Evolutionary conservation across 2,329 filamentous ascomycete species (phyloP).

Genomic region (Grosmannia huntii): DNA sequence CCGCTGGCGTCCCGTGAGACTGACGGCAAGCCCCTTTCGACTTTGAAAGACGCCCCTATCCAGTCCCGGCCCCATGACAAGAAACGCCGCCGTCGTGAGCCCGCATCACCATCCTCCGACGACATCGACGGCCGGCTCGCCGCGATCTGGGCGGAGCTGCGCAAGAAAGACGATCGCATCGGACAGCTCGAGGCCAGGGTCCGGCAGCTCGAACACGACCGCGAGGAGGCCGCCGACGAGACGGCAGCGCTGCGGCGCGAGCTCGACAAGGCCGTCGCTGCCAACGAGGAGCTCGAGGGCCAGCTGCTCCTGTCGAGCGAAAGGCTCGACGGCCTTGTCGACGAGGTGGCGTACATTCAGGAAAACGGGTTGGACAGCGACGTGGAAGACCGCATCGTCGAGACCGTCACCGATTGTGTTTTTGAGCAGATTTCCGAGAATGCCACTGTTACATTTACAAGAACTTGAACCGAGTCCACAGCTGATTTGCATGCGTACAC

Average conservation of each 20-base stretch:
- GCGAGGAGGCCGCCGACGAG: neutral
- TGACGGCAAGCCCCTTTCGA: neutral
- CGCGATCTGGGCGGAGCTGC: neutral
- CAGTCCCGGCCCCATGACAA: no score
- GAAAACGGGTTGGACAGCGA: neutral
- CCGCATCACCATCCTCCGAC: neutral
- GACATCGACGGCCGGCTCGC: neutral
- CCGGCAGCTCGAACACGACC: neutral
- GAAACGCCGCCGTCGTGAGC: neutral
- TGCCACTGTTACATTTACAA: neutral
- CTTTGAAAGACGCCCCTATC: no score
- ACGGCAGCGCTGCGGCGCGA: neutral
- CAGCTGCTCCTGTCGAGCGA: neutral
- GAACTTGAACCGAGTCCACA: neutral
- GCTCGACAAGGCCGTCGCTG: neutral
- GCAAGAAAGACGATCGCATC: neutral
- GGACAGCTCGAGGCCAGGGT: neutral
- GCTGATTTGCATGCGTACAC: neutral
- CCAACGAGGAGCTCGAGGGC: neutral
- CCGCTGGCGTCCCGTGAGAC: neutral
- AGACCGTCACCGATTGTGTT: neutral
- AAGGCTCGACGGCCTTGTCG: neutral
- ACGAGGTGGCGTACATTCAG: neutral
- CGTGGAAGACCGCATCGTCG: neutral
- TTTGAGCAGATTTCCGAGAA: neutral